phyloP scores from a whole-genome alignment of 768 basidiomycete genomes.

The Tricholoma bakamatsutake region DNA sequence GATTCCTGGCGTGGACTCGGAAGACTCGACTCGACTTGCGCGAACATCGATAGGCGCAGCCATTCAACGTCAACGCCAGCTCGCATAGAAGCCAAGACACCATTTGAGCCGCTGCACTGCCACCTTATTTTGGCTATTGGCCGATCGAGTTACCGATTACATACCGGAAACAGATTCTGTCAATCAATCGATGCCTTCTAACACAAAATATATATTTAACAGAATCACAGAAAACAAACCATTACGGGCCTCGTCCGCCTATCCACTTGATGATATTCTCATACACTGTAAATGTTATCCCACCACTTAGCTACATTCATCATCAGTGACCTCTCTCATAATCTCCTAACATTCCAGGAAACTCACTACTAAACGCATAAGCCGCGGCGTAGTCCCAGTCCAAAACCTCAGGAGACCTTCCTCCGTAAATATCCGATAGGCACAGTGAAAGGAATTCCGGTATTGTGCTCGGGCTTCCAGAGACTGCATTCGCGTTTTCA shows the following conservation, averaged over 20 bases:
- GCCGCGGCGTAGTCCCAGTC: conserved; percentile 91
- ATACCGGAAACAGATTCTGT: not conserved
- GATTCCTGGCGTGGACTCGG: not conserved
- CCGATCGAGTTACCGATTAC: not conserved
- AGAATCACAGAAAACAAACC: not conserved
- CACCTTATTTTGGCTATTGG: conserved; percentile 1
- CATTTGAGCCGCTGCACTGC: not conserved
- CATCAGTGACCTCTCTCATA: not conserved
- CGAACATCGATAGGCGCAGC: not conserved
- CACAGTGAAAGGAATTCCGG: conserved; percentile 93
- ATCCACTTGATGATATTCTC: conserved; percentile 65
- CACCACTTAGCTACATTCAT: conserved; percentile 69
- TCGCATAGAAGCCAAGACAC: no score
- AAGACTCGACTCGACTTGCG: not conserved
- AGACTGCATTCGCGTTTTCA: conserved; percentile 98
- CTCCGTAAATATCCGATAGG: conserved; percentile 89
- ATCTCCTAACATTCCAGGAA: not conserved
- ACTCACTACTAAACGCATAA: conserved; percentile 79
- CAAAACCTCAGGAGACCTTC: conserved; percentile 92
- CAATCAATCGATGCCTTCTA: not conserved
- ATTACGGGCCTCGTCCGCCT: conserved; percentile 13
- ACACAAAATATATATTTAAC: not conserved
- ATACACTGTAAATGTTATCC: conserved; percentile 90
- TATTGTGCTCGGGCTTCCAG: conserved; percentile 79
- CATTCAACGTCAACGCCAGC: not conserved